phyloP scores from a whole-genome alignment of 2,329 filamentous ascomycete species.

The Cryphonectria nitschkei region DNA sequence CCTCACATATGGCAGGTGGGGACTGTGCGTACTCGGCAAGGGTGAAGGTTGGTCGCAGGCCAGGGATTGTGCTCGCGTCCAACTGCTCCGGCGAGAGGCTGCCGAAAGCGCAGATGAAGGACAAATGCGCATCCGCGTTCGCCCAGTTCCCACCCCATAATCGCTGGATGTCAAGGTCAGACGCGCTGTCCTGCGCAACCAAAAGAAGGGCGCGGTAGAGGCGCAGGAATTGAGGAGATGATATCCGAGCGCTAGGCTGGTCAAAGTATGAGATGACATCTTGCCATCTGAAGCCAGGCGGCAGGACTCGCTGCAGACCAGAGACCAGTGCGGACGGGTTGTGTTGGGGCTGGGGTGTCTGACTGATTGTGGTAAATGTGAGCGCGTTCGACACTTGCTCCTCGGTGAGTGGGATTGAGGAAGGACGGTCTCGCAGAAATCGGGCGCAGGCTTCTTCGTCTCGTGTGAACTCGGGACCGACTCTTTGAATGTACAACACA shows the following conservation, averaged over 20 bases:
- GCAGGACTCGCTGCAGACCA: constrained; percentile 64
- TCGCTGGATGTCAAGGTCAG: constrained; percentile 77
- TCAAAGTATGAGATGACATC: constrained; percentile 81
- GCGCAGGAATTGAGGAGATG: constrained; percentile 77
- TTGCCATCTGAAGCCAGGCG: constrained; percentile 68
- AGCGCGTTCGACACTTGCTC: constrained; percentile 82
- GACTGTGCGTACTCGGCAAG: constrained; percentile 58
- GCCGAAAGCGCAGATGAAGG: constrained; percentile 89
- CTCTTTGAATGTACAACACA: constrained; percentile 71
- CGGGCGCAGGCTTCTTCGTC: constrained; percentile 69
- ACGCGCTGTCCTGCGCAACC: constrained; percentile 63
- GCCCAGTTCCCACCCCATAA: constrained; percentile 93
- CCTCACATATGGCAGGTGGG: constrained; percentile 52
- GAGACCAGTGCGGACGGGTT: constrained; percentile 61
- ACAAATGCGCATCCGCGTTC: constrained; percentile 83
- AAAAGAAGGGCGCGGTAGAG: constrained; percentile 80
- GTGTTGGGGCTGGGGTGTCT: constrained; percentile 54
- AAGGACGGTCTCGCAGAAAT: constrained; percentile 57
- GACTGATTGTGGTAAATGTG: constrained; percentile 65
- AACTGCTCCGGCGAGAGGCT: constrained; percentile 75
- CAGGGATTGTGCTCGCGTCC: constrained; percentile 83
- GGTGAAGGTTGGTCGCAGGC: constrained; percentile 77
- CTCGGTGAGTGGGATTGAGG: constrained; percentile 69
- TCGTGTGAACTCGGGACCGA: constrained; percentile 74
- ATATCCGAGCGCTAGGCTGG: constrained; percentile 74